phyloP scores from a whole-genome alignment of 352 stramenopile genomes.

The Pythium grandisporangium region DNA sequence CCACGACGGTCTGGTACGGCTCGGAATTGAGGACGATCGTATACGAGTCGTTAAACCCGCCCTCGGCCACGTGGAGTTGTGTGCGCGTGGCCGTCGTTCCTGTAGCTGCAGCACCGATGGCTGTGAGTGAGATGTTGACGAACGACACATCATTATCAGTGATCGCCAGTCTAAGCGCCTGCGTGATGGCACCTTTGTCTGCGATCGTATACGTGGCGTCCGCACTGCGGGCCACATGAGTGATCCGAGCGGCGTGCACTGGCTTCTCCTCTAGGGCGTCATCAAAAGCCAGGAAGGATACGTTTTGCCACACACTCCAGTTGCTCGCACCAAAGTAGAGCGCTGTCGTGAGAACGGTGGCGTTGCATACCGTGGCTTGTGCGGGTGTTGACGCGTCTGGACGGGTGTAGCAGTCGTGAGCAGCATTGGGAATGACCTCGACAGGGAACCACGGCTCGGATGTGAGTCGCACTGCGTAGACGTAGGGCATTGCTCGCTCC shows the following conservation, averaged over 20 bases:
- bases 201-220: constrained; percentile 33
- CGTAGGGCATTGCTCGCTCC: constrained; percentile 27
- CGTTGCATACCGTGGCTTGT: constrained; percentile 38
- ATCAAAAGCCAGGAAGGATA: constrained; percentile 47
- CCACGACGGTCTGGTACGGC: constrained; percentile 46
- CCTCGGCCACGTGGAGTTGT: constrained; percentile 53
- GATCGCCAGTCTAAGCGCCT: constrained; percentile 29
- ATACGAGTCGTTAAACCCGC: constrained; percentile 77
- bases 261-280: constrained; percentile 46
- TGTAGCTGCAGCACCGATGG: no score
- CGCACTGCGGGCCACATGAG: constrained; percentile 29
- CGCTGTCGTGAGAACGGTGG: constrained; percentile 25
- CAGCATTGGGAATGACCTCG: constrained; percentile 28
- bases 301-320: constrained; percentile 55
- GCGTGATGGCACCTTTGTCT: constrained; percentile 18
- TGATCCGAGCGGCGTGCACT: constrained; percentile 39
- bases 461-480: constrained; percentile 39
- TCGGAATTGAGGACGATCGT: constrained; percentile 42
- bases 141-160: constrained; percentile 55
- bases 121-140: constrained; percentile 30
- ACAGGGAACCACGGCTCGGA: constrained; percentile 63
- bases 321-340: constrained; percentile 51
- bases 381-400: constrained; percentile 12
- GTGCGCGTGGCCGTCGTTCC: constrained; percentile 6
- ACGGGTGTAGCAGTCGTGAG: constrained; percentile 42